A percentile compares a stretch with the other conserved stretches of the same genome.
Evolutionary conservation across 441 rosid species (phyloP).

Genomic region (Syzygium syzygioides): DNA sequence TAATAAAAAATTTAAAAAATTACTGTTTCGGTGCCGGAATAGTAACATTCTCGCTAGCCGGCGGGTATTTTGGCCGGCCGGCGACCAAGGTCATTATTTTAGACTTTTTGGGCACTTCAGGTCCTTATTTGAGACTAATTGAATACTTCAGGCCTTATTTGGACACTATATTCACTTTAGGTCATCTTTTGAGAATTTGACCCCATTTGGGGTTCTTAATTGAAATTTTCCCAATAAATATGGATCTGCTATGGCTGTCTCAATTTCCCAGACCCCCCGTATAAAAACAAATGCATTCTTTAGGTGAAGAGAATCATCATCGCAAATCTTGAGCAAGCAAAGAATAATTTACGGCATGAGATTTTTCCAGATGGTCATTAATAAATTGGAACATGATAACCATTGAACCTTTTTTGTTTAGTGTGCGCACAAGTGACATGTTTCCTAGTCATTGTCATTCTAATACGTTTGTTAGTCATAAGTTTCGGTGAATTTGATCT

Average conservation of each 20-base stretch:
- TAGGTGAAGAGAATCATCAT: slow-evolving; percentile 4
- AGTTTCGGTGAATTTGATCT: not conserved
- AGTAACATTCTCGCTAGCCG: too few relatives aligned
- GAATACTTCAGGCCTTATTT: too few relatives aligned
- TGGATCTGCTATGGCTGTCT: not conserved
- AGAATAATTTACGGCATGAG: not conserved
- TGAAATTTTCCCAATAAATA: not conserved
- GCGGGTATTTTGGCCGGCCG: too few relatives aligned
- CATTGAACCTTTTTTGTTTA: not conserved
- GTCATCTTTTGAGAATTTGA: too few relatives aligned
- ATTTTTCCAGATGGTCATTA: not conserved
- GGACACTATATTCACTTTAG: too few relatives aligned
- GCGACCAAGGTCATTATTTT: too few relatives aligned
- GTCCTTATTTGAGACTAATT: too few relatives aligned
- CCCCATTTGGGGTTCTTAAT: too few relatives aligned
- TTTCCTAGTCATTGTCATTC: not conserved
- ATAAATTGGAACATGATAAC: not conserved
- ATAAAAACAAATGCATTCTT: not conserved
- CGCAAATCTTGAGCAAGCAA: slow-evolving; percentile 3
- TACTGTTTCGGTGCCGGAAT: too few relatives aligned
- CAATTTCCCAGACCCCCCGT: not conserved
- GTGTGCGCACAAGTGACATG: slow-evolving; percentile 32
- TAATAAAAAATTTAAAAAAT: too few relatives aligned
- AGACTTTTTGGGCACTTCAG: too few relatives aligned
- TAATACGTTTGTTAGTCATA: not conserved